A percentile compares a stretch with the other conserved stretches of the same genome.
phyloP scores from a whole-genome alignment of 495 filamentous ascomycete species.

The Penicillium odoratum region DNA sequence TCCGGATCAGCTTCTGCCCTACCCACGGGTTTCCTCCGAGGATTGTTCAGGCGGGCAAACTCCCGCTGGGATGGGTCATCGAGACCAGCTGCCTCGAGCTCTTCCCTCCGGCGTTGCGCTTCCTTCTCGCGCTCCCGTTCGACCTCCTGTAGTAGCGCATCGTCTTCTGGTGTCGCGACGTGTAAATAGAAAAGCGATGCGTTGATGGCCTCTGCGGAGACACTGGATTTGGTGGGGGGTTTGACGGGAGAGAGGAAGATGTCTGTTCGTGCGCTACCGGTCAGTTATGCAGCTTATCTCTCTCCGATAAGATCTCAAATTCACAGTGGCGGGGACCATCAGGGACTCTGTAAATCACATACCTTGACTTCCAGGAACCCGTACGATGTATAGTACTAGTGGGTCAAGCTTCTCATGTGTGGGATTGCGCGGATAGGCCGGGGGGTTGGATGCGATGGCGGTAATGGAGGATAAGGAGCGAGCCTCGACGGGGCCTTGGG shows the following conservation, averaged over 20 bases:
- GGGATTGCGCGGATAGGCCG: constrained; percentile 75
- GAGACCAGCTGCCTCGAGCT: constrained; percentile 22
- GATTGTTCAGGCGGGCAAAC: constrained; percentile 41
- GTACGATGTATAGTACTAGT: constrained; percentile 82
- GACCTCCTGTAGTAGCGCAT: constrained; percentile 49
- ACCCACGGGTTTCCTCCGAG: constrained; percentile 44
- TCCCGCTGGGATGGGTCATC: constrained; percentile 30
- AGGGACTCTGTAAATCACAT: constrained; percentile 22
- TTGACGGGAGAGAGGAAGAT: constrained; percentile 91
- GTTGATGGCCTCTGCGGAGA: constrained; percentile 83
- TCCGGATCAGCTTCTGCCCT: constrained; percentile 11
- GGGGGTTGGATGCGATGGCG: constrained; percentile 80
- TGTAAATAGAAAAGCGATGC: constrained; percentile 91
- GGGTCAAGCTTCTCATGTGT: constrained; percentile 62
- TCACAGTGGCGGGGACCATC: neutral
- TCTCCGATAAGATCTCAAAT: neutral
- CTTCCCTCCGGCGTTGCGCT: constrained; percentile 48
- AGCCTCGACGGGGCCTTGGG: constrained; percentile 65
- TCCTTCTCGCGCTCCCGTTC: constrained; percentile 42
- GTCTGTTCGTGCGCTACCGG: constrained; percentile 52
- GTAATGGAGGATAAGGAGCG: constrained; percentile 79
- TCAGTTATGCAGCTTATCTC: constrained; percentile 20
- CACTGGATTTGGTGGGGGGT: constrained; percentile 75
- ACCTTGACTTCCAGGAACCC: constrained; percentile 91
- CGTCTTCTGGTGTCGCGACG: constrained; percentile 64